Percentiles rank a stretch among this genome's conserved stretches.
These are phyloP conservation scores for Fusarium sp. DNA, from an alignment of 2,329 filamentous ascomycete species.

Conservation along the genomic window DNA sequence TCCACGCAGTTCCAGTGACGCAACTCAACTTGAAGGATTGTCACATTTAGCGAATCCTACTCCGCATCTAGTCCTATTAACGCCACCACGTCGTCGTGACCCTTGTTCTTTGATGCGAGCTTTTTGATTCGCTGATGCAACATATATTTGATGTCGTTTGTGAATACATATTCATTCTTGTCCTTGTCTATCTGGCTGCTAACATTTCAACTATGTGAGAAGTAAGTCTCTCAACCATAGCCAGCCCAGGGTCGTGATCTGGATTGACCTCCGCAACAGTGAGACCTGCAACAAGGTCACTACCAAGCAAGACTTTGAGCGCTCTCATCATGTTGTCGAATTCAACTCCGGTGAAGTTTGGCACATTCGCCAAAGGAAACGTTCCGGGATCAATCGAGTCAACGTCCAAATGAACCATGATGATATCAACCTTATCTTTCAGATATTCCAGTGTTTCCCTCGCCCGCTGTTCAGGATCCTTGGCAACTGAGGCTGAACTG, in stretches of 20 bases:
- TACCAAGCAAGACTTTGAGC: slow-evolving; percentile 15
- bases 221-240: slow-evolving; percentile 31
- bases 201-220: slow-evolving; percentile 19
- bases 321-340: slow-evolving; percentile 43
- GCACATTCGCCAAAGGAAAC: slow-evolving; percentile 41
- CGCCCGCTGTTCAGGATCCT: slow-evolving; percentile 24
- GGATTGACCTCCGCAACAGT: slow-evolving; percentile 42
- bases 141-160: neutral
- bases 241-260: slow-evolving; percentile 37
- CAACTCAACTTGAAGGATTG: neutral
- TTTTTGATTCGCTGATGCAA: neutral
- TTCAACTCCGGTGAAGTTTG: slow-evolving; percentile 38
- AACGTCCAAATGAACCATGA: slow-evolving; percentile 43
- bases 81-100: neutral
- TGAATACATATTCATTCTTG: neutral
- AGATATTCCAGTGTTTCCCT: slow-evolving; percentile 33
- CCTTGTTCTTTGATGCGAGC: neutral
- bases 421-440: slow-evolving; percentile 31
- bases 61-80: neutral
- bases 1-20: neutral
- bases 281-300: slow-evolving; percentile 26
- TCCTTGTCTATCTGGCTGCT: neutral
- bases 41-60: neutral
- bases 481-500: slow-evolving; percentile 30
- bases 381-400: slow-evolving; percentile 39